Base-by-base conservation (phyloP, 352 stramenopile species). In the Lagenidium sp. region DNA sequence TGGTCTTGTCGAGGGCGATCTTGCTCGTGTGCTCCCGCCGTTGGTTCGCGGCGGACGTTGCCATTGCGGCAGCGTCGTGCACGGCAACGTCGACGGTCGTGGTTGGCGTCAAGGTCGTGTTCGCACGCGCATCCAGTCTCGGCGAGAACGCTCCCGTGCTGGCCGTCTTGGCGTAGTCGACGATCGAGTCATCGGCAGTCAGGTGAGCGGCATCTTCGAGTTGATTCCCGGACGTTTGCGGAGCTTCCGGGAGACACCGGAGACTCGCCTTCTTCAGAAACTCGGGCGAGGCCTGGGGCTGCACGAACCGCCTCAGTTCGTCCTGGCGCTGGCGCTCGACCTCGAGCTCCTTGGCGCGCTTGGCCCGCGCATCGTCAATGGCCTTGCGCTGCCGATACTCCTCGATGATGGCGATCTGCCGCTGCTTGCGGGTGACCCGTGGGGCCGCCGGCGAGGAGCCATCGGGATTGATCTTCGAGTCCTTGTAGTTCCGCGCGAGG, bases 391-490 rank as follows among this genome's bases (percentile, higher is more conserved):
- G 42, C 15, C 36, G 36, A 12, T 54, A 63, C 16, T 48, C 41
- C 15, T 63, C 47, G 25, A 63, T 43, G 31, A 63, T 63, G 2
- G 47, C 54, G 13, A 57, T 18, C 35, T 63, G 54, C 15, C 36
- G 40, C 13, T 63, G 42, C 2, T 51, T 16, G 13, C 54, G 54
- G 6, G 47, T 57, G 0, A 28, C 21, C 5, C 39, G 28, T n/a
- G n/a, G n/a, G 12, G 47, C 44, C 10, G 21, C 16, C 4, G 51
- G 42, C 11, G 48, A 36, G 12, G 34, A 16, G 18, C 57, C 47
- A 35, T 47, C 46, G 0, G 37, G 15, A n/a, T n/a, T n/a, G n/a
- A n/a, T n/a, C n/a, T 41, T 47, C 0, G 19, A 13, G 13, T 54
- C 36, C 15, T 34, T 39, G 23, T 52, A 51, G 2, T 53, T 41